Conservation (phyloP, 164 flowering plant genomes). For the Chloranthus sessilifolius region DNA sequence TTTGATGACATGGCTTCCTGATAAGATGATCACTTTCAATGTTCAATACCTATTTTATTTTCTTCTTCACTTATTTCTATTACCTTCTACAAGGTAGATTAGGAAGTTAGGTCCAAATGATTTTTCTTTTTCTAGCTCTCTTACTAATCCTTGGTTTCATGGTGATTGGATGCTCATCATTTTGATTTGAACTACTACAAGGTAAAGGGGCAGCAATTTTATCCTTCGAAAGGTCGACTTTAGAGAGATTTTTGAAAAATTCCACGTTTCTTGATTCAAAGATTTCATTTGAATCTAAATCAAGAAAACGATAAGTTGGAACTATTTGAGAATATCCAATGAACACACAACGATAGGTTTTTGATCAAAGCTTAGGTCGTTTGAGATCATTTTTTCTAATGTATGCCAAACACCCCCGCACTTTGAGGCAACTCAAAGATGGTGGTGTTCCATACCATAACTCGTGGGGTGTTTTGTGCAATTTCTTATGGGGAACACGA, state of each 20-base stretch:
- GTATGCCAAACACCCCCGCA: too few relatives aligned
- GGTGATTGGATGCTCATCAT: too few relatives aligned
- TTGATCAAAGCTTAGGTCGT: neutral
- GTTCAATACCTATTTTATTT: neutral
- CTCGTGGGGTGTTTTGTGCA: neutral
- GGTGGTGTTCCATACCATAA: neutral
- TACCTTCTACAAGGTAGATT: neutral
- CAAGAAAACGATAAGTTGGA: neutral
- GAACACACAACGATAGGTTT: neutral
- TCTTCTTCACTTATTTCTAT: neutral
- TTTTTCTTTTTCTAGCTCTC: neutral
- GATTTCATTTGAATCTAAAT: neutral
- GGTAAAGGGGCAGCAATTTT: too few relatives aligned
- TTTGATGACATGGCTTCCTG: neutral
- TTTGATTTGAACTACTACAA: too few relatives aligned
- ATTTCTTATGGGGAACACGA: neutral
- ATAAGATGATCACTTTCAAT: neutral
- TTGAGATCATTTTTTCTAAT: neutral
- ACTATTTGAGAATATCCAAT: neutral
- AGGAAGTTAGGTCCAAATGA: neutral
- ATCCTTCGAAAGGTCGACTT: too few relatives aligned
- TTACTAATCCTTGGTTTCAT: neutral
- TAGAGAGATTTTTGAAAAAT: neutral
- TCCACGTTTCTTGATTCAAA: neutral
- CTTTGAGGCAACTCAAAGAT: neutral